These are phyloP conservation scores for Volvox africanus DNA, from an alignment of 139 green algal species.

Conservation along the genomic window DNA sequence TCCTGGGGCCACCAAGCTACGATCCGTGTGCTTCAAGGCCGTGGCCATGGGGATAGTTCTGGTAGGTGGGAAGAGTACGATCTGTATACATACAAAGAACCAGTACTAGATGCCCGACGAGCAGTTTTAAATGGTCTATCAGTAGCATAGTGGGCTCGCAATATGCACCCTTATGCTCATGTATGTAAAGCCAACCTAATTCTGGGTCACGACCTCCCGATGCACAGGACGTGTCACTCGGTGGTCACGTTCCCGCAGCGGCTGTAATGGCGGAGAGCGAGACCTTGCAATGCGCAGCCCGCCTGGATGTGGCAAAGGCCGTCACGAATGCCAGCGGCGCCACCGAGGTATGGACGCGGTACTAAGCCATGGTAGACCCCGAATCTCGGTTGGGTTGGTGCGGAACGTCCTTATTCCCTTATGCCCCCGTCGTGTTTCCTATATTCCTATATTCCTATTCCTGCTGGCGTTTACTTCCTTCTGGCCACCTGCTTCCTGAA, in stretches of 20 bases:
- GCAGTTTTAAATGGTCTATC: background rate
- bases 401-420: background rate
- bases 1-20: background rate
- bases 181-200: background rate
- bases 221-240: background rate
- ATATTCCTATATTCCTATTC: background rate
- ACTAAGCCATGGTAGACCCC: too few relatives aligned
- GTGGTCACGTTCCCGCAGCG: background rate
- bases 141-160: background rate
- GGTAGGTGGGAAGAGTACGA: background rate
- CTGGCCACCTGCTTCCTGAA: background rate
- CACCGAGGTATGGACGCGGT: background rate
- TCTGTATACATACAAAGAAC: background rate
- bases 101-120: too few relatives aligned
- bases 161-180: background rate
- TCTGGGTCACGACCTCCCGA: background rate
- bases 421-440: background rate
- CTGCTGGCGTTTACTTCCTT: background rate
- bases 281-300: background rate
- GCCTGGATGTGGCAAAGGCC: background rate
- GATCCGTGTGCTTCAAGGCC: slow-evolving; percentile 1
- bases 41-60: background rate
- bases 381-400: background rate
- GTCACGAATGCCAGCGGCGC: background rate
- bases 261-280: background rate